These are phyloP conservation scores for Trifolium subterraneum DNA, from an alignment of 306 rosid species.

Conservation along the genomic window DNA sequence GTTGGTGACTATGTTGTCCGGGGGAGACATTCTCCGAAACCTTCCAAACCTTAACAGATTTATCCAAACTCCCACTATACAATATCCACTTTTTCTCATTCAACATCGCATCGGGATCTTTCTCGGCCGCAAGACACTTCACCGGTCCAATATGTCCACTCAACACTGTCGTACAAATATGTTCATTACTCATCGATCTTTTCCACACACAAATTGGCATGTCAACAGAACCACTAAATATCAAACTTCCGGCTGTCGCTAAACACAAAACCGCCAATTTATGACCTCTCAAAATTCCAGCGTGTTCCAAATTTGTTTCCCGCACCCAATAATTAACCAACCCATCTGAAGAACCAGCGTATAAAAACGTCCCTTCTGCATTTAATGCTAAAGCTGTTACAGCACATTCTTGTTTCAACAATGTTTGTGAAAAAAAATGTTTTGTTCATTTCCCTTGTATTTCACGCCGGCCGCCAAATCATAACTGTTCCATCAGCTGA, in stretches of 20 bases:
- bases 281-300: slow-evolving; percentile 69
- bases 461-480: slow-evolving; percentile 84
- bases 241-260: slow-evolving; percentile 59
- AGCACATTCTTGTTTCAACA: slow-evolving; percentile 80
- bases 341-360: slow-evolving; percentile 84
- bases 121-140: slow-evolving; percentile 80
- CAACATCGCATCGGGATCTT: slow-evolving; percentile 43
- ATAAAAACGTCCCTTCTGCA: slow-evolving; percentile 47
- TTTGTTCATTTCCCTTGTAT: slow-evolving; percentile 82
- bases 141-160: slow-evolving; percentile 87
- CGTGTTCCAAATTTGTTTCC: slow-evolving; percentile 53
- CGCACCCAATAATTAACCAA: slow-evolving; percentile 70
- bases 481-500: slow-evolving; percentile 89
- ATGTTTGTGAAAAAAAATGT: slow-evolving; percentile 78
- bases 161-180: slow-evolving; percentile 51
- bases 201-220: slow-evolving; percentile 87
- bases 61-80: slow-evolving; percentile 94
- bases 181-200: slow-evolving; percentile 51
- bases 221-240: slow-evolving; percentile 88
- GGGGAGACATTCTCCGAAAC: slow-evolving; percentile 50
- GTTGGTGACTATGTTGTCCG: slow-evolving; percentile 27
- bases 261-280: slow-evolving; percentile 79
- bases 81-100: slow-evolving; percentile 64
- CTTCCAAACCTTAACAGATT: slow-evolving; percentile 89
- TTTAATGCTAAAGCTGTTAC: slow-evolving; percentile 70